Evolutionary conservation across 2,329 filamentous ascomycete genomes (phyloP).

Genomic region (Ophiostoma perfectum): DNA sequence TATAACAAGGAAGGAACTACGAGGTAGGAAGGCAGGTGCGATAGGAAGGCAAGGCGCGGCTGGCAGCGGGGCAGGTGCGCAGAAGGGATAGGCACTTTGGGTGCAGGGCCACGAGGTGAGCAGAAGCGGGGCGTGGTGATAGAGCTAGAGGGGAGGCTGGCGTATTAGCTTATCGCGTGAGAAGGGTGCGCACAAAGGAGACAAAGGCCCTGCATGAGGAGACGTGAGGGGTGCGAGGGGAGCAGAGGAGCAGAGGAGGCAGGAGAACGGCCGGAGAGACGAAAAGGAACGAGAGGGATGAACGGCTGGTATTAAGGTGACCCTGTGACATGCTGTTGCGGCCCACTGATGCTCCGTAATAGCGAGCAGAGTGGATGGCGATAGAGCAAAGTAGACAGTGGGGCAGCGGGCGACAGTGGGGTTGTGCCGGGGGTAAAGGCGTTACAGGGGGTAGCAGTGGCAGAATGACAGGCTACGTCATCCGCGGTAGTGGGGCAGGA

Average conservation of each 20-base stretch:
- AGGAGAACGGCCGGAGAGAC: not conserved
- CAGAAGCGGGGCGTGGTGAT: not conserved
- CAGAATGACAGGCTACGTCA: constrained; percentile 6
- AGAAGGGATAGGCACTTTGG: too few species aligned
- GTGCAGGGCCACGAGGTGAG: not conserved
- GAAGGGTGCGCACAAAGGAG: not conserved
- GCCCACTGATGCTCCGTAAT: not conserved
- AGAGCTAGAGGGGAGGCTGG: not conserved
- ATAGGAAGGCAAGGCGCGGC: not conserved
- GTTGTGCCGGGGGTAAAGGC: not conserved
- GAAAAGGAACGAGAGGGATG: not conserved
- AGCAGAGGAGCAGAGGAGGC: not conserved
- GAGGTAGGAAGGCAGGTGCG: not conserved
- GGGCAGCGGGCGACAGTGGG: constrained; percentile 8
- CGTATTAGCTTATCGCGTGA: not conserved
- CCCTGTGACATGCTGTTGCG: constrained; percentile 3
- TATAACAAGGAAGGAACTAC: not conserved
- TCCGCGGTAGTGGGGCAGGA: not conserved
- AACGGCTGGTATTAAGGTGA: not conserved
- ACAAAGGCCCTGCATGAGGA: constrained; percentile 2
- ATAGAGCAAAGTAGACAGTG: not conserved
- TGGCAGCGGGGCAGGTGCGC: not conserved
- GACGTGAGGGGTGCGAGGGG: not conserved
- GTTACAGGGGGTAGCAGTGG: not conserved
- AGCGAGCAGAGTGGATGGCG: not conserved